phyloP scores from a whole-genome alignment of 2,329 filamentous ascomycete genomes.

The Westerdykella sp. region DNA sequence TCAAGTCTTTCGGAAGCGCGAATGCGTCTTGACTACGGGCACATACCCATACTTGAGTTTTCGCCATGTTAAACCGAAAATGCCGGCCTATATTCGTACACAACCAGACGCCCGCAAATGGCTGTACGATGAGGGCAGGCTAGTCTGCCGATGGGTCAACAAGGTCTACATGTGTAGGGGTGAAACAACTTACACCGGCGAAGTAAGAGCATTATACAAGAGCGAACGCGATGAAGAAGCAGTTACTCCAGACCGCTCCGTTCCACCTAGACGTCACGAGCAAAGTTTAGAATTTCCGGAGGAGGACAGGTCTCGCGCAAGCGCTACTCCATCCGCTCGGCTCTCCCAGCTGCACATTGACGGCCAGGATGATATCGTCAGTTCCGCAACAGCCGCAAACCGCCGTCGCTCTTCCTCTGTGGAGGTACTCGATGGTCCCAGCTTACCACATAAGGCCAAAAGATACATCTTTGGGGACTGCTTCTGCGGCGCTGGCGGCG shows the following conservation, averaged over 20 bases:
- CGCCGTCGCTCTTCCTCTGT: neutral
- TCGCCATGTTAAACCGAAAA: neutral
- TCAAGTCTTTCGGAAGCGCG: conserved; percentile 6
- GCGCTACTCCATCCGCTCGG: no score
- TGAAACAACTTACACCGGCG: conserved; percentile 9
- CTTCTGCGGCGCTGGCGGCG: conserved; percentile 21
- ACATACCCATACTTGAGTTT: conserved; percentile 3
- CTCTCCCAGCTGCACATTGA: no score
- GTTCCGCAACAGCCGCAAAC: conserved; percentile 2
- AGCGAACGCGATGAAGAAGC: neutral
- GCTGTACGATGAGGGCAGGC: conserved; percentile 8
- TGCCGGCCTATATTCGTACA: neutral
- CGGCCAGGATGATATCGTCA: no score
- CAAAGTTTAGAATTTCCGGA: no score
- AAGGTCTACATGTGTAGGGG: conserved; percentile 6
- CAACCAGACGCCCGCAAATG: conserved; percentile 1
- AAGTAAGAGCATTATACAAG: conserved; percentile 7
- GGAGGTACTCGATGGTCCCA: neutral
- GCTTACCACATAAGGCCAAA: conserved; percentile 2
- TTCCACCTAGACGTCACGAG: no score
- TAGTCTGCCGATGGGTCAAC: conserved; percentile 11
- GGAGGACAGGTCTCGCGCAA: no score
- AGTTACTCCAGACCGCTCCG: no score
- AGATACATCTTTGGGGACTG: conserved; percentile 11
- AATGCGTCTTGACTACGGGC: conserved; percentile 4